These are phyloP conservation scores for Xylaria sp. DNA, from an alignment of 495 filamentous ascomycete genomes.

Conservation along the genomic window DNA sequence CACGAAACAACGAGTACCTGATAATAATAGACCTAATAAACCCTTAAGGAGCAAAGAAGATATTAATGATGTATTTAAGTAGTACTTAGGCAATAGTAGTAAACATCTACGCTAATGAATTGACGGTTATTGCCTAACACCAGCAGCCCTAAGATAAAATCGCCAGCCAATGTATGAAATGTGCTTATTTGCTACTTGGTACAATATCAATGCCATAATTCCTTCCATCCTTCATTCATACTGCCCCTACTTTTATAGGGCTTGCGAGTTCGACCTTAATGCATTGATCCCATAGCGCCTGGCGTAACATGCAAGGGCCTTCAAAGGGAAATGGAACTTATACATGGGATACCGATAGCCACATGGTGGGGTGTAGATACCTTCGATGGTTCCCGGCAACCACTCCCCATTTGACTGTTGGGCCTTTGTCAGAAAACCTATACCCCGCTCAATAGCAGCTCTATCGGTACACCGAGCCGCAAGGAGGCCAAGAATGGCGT, in stretches of 20 bases:
- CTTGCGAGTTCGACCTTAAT: neutral
- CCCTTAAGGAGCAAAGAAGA: too few species aligned
- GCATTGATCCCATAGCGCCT: constrained; percentile 13
- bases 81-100: too few species aligned
- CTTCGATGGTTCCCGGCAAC: constrained; percentile 83
- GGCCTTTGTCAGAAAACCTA: constrained; percentile 71
- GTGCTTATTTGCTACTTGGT: too few species aligned
- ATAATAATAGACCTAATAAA: too few species aligned
- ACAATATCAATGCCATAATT: too few species aligned
- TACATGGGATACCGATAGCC: constrained; percentile 94
- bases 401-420: constrained; percentile 80
- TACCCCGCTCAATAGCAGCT: constrained; percentile 66
- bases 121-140: too few species aligned
- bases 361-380: constrained; percentile 87
- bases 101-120: too few species aligned
- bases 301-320: constrained; percentile 4
- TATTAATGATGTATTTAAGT: too few species aligned
- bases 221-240: too few species aligned
- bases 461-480: constrained; percentile 72
- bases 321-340: constrained; percentile 82
- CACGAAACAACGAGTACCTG: too few species aligned
- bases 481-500: constrained; percentile 74
- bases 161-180: too few species aligned
- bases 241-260: neutral
- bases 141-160: too few species aligned